Base-by-base conservation (phyloP, 2,329 filamentous ascomycete genomes). In the Thielaviopsis populi region DNA sequence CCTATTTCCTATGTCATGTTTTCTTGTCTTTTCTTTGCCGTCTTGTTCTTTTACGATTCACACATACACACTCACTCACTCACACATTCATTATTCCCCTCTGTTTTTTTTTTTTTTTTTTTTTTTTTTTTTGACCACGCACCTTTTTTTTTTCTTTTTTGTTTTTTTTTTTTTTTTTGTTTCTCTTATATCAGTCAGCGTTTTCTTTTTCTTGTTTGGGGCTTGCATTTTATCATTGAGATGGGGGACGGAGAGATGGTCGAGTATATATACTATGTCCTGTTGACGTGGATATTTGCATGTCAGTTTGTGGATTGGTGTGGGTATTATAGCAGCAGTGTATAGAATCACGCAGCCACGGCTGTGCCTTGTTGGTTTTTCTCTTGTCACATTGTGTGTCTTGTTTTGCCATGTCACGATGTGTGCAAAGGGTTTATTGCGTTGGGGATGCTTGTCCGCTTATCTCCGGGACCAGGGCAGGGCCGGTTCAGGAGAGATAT, bases 81-180 rank as follows among this genome's bases (percentile, higher is more conserved):
- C 53, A 17, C 53, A 56, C 53, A 56, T 22, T 33, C 27, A 33
- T 33, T 33, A 61, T 60, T 37, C 43, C 63, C 19, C 24, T 37
- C 27, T 65, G 59, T 58, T 30, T 50, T 60, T 63, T 30, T 54
- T 58, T 27, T 10, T 63, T 46, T 60, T 62, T 53, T 11, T 24
- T 48, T 61, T 58, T 61, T 59, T 15, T 62, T 2, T 24, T 46
- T 59, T 63, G 17, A n/a, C n/a, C n/a, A n/a, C n/a, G n/a, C n/a
- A n/a, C n/a, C n/a, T n/a, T n/a, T n/a, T n/a, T n/a, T n/a, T 65
- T 63, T 58, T 30, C 41, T 60, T 63, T 30, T 54, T 58, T 27
- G 15, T 63, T 46, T 63, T 59, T 43, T n/a, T 65, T 63, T 58
- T 30, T 50, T 60, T 63, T 30, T 54, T 58, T 27, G 15, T 63